A percentile compares a stretch with the other conserved stretches of the same genome.
Conservation (phyloP, 495 filamentous ascomycete species). For the Tetracladium setigerum region DNA sequence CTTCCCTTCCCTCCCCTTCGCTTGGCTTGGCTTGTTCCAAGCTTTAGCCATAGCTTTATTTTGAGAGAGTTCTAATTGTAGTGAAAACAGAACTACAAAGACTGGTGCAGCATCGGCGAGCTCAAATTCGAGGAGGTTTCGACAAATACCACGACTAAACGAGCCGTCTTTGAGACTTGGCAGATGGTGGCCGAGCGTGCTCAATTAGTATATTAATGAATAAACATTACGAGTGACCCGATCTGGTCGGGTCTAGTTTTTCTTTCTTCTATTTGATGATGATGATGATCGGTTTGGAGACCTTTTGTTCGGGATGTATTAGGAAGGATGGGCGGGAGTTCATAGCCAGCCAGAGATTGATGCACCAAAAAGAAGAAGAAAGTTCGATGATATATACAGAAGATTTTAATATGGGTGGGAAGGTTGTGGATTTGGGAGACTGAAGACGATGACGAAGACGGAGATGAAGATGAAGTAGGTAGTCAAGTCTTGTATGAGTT, state of each 20-base stretch:
- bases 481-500: too few relatives aligned
- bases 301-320: not conserved
- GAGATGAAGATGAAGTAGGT: too few relatives aligned
- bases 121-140: conserved; percentile 21
- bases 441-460: too few relatives aligned
- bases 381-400: too few relatives aligned
- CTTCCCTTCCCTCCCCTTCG: not conserved
- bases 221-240: not conserved
- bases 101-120: conserved; percentile 70
- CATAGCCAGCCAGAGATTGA: not conserved
- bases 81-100: conserved; percentile 57
- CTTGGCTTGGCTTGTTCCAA: not conserved
- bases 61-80: conserved; percentile 21
- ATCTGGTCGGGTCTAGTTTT: not conserved
- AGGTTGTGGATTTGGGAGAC: too few relatives aligned
- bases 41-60: not conserved
- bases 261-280: not conserved
- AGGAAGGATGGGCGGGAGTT: not conserved
- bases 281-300: not conserved
- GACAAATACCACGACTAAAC: conserved; percentile 20
- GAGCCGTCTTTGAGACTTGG: conserved; percentile 20
- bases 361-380: not conserved
- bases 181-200: conserved; percentile 11
- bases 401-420: too few relatives aligned
- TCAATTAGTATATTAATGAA: not conserved